phyloP scores from a whole-genome alignment of 495 filamentous ascomycete species.

The Podospora anserina region DNA sequence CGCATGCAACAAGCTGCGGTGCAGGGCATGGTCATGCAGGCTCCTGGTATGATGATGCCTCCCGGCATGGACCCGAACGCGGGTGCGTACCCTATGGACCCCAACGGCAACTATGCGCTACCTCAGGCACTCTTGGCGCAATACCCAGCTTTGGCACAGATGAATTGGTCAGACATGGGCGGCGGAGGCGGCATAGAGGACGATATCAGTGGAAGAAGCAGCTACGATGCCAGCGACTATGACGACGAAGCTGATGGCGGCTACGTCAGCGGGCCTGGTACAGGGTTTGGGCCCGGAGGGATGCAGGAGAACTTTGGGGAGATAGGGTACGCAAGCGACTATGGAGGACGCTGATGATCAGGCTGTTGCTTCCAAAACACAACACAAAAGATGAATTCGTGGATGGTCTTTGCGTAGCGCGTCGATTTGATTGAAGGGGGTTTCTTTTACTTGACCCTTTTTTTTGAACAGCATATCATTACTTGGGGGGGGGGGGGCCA shows the following conservation, averaged over 20 bases:
- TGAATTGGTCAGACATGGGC: constrained; percentile 72
- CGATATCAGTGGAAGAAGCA: constrained; percentile 76
- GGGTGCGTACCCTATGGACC: constrained; percentile 46
- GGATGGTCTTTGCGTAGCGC: no score
- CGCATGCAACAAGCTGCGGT: constrained; percentile 55
- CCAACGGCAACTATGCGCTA: constrained; percentile 61
- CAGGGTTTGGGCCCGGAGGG: constrained; percentile 48
- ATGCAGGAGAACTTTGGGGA: constrained; percentile 50
- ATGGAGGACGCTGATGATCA: constrained; percentile 42
- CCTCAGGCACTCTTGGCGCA: constrained; percentile 86
- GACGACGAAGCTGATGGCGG: constrained; percentile 59
- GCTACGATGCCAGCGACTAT: constrained; percentile 83
- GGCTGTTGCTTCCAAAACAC: not conserved
- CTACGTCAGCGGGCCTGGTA: constrained; percentile 54
- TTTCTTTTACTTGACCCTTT: not conserved
- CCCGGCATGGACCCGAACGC: constrained; percentile 44
- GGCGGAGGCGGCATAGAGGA: constrained; percentile 60
- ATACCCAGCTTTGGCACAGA: constrained; percentile 80
- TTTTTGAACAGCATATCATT: not conserved
- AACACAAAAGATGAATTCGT: no score
- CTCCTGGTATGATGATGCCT: constrained; percentile 39
- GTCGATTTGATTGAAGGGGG: not conserved
- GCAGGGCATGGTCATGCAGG: constrained; percentile 46
- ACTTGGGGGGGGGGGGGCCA: not conserved
- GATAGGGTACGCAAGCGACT: constrained; percentile 53